Evolutionary conservation across 2,329 filamentous ascomycete species (phyloP), one percentile per base, ranked within the genome.

Genomic region (Metarhizium album): DNA sequence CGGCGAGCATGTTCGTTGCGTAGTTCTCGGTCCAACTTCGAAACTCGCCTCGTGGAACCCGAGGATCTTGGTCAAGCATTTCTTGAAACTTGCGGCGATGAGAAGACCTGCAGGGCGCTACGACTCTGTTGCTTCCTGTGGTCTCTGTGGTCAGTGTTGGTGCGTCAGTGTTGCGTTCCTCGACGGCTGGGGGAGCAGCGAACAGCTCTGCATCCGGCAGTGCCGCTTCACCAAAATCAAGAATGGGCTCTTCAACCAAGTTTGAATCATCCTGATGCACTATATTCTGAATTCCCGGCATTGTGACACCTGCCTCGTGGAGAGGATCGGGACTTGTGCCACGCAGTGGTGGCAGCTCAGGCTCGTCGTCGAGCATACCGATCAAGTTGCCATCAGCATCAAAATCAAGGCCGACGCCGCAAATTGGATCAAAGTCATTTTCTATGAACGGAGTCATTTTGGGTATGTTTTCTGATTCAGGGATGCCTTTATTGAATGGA

Each of bases 1-100:
- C 56, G 18, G 57, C 62, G 27, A 65, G 58, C 79, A 87, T 90
- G 55, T 82, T 84, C 11, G 63, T 54, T 7, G 70, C 53, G 51
- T 79, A 79, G 40, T 73, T 59, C 1, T 55, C 50, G 48, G 64
- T 60, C 75, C 74, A 78, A 4, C 54, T 50, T 50, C 64, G 67
- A 46, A 74, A 60, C 48, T 68, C 64, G 13, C 55, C 58, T 51
- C 65, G 58, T 9, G 68, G 58, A 9, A 78, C 27, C 18, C 64
- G 62, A 16, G 67, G 67, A 52, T 47, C 52, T 11, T 54, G 18
- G 45, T 71, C 69, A 5, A 68, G 13, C 59, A 69, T 62, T 14
- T 45, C 50, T 14, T 62, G 45, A 11, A 55, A 16, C 42, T 61
- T 63, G 31, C 60, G 59, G 4, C 58, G 62, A 8, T 62, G 64